A percentile compares a stretch with the other conserved stretches of the same genome.
phyloP scores from a whole-genome alignment of 257 asterid species.

The Knoxia roxburghii region DNA sequence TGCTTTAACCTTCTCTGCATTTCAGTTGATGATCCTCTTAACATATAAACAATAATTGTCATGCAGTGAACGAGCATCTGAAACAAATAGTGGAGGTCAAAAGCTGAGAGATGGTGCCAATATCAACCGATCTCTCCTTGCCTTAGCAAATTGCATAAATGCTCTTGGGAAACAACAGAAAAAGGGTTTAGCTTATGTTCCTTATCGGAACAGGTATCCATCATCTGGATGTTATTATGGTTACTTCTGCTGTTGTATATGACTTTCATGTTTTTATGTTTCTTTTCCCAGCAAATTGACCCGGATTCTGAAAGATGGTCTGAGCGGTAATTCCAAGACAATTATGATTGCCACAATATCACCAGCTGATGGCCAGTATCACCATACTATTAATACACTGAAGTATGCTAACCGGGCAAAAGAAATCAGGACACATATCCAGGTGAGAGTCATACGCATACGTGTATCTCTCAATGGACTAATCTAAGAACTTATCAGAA shows the following conservation, averaged over 20 bases:
- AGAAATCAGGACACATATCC: conserved; percentile 92
- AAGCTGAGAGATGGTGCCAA: conserved; percentile 98
- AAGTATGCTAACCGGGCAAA: conserved; percentile 95
- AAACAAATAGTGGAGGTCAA: conserved; percentile 86
- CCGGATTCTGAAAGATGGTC: conserved; percentile 93
- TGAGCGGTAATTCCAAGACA: conserved; percentile 96
- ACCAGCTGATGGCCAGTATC: conserved; percentile 86
- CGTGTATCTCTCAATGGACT: background rate
- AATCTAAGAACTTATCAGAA: background rate
- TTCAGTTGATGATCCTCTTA: conserved; percentile 8
- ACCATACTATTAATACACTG: conserved; percentile 87
- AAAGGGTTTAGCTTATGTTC: conserved; percentile 97
- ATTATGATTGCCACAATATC: conserved; percentile 91
- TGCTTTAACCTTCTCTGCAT: conserved; percentile 14
- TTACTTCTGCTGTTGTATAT: conserved; percentile 21
- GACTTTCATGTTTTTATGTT: conserved; percentile 6
- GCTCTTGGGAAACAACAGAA: conserved; percentile 94
- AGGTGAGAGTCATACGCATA: conserved; percentile 42
- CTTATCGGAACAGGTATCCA: conserved; percentile 85
- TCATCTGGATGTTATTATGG: conserved; percentile 7
- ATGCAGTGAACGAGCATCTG: conserved; percentile 94
- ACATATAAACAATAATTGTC: background rate
- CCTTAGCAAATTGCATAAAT: conserved; percentile 94
- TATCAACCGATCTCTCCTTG: conserved; percentile 88
- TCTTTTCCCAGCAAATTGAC: conserved; percentile 83